These are phyloP conservation scores for Apiospora phragmitis DNA, from an alignment of 2,329 filamentous ascomycete genomes.

Conservation along the genomic window DNA sequence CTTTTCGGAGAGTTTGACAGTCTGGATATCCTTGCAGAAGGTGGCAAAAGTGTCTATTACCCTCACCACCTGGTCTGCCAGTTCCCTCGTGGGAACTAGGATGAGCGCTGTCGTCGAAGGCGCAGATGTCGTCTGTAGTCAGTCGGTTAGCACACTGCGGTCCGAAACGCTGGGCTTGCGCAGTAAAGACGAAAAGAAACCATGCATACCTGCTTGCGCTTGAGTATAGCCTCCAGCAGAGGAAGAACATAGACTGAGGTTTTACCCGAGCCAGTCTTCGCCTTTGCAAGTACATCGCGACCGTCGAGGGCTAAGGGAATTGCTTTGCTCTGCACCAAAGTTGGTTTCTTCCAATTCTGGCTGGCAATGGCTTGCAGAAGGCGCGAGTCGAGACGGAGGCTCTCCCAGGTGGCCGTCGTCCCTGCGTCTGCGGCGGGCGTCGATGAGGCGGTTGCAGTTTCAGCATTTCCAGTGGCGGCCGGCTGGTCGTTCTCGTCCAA, in stretches of 20 bases:
- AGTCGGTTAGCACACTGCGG: neutral
- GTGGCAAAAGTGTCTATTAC: conserved; percentile 73
- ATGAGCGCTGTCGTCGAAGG: conserved; percentile 74
- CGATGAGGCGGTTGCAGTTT: conserved; percentile 10
- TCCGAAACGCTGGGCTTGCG: neutral
- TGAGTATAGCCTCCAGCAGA: conserved; percentile 80
- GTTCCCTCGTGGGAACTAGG: conserved; percentile 90
- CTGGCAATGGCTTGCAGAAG: conserved; percentile 83
- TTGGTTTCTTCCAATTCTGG: conserved; percentile 82
- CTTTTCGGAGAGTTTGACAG: conserved; percentile 86
- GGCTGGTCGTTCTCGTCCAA: conserved; percentile 48
- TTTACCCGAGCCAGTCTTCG: conserved; percentile 95
- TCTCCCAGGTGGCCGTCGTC: conserved; percentile 61
- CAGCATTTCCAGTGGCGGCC: conserved; percentile 34
- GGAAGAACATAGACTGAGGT: conserved; percentile 95
- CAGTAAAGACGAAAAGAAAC: neutral
- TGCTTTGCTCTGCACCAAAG: conserved; percentile 82
- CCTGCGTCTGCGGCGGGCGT: neutral
- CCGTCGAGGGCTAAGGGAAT: conserved; percentile 88
- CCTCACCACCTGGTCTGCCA: conserved; percentile 87
- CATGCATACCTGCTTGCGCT: conserved; percentile 64
- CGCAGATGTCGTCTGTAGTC: conserved; percentile 46
- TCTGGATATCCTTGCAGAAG: conserved; percentile 83
- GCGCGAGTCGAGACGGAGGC: conserved; percentile 79
- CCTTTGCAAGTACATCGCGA: conserved; percentile 86